Conservation (phyloP, 148 eudicot species). For the Chenopodium suecicum region DNA sequence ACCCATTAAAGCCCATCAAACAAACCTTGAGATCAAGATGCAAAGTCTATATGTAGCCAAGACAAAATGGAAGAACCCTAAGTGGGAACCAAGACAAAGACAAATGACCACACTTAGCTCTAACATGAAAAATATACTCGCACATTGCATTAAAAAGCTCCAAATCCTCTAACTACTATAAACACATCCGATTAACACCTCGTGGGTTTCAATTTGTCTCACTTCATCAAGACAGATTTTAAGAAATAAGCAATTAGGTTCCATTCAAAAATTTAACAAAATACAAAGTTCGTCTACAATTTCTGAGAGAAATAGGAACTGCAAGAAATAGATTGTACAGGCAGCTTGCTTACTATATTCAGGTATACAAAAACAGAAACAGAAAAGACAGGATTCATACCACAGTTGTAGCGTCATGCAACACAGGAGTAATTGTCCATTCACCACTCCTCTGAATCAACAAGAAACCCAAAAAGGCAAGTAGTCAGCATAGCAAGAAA, state of each 20-base stretch:
- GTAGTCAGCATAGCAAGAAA: neutral
- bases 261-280: neutral
- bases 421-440: slow-evolving; percentile 64
- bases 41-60: neutral
- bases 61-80: neutral
- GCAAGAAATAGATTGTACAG: too few relatives aligned
- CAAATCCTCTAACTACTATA: neutral
- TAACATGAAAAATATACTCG: neutral
- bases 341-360: too few relatives aligned
- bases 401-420: slow-evolving; percentile 69
- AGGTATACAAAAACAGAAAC: neutral
- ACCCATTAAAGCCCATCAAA: neutral
- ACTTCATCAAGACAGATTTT: neutral
- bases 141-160: too few relatives aligned
- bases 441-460: slow-evolving; percentile 49
- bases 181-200: neutral
- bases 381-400: slow-evolving; percentile 31
- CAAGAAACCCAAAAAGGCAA: slow-evolving; percentile 7
- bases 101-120: neutral
- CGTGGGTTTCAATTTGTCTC: neutral
- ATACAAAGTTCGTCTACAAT: neutral
- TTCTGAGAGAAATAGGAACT: too few relatives aligned
- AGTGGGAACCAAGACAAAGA: neutral
- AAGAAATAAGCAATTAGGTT: too few relatives aligned
- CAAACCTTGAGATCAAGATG: neutral